Evolutionary conservation across 2,329 filamentous ascomycete genomes (phyloP).

Genomic region (Trichophyton simii): DNA sequence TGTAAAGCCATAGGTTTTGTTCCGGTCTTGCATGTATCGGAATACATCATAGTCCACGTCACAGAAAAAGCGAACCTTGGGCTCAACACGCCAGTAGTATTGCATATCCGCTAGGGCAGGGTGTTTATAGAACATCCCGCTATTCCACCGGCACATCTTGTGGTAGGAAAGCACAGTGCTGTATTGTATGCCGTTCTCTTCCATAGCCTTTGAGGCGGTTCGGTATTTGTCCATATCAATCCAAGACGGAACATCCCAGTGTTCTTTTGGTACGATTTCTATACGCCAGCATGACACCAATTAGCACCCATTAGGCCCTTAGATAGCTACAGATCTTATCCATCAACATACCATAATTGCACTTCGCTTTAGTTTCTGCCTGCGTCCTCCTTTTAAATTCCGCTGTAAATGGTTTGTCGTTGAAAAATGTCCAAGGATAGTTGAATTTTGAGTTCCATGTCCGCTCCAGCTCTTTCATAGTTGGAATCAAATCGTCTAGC

Average conservation of each 20-base stretch:
- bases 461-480: slow-evolving; percentile 81
- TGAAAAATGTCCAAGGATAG: slow-evolving; percentile 99
- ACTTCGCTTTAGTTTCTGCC: slow-evolving; percentile 76
- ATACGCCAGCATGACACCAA: slow-evolving; percentile 8
- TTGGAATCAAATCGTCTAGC: slow-evolving; percentile 66
- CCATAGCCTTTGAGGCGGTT: slow-evolving; percentile 70
- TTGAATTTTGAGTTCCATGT: slow-evolving; percentile 99
- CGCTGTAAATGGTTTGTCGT: slow-evolving; percentile 82
- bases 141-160: slow-evolving; percentile 99
- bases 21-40: slow-evolving; percentile 93
- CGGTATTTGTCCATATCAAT: slow-evolving; percentile 77
- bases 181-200: slow-evolving; percentile 82
- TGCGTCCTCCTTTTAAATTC: slow-evolving; percentile 80
- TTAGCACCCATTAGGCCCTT: slow-evolving; percentile 17
- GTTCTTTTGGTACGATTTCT: slow-evolving; percentile 86
- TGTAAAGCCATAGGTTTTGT: slow-evolving; percentile 98
- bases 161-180: slow-evolving; percentile 82
- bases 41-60: slow-evolving; percentile 98
- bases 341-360: slow-evolving; percentile 55
- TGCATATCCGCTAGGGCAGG: slow-evolving; percentile 68
- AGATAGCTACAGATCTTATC: background rate
- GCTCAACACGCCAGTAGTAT: slow-evolving; percentile 98
- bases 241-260: slow-evolving; percentile 87
- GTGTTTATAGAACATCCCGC: slow-evolving; percentile 94
- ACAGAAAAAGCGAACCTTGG: slow-evolving; percentile 98